Evolutionary conservation across 2,329 filamentous ascomycete genomes (phyloP), one percentile per base, ranked within the genome.

Genomic region (Colletotrichum nymphaeae): DNA sequence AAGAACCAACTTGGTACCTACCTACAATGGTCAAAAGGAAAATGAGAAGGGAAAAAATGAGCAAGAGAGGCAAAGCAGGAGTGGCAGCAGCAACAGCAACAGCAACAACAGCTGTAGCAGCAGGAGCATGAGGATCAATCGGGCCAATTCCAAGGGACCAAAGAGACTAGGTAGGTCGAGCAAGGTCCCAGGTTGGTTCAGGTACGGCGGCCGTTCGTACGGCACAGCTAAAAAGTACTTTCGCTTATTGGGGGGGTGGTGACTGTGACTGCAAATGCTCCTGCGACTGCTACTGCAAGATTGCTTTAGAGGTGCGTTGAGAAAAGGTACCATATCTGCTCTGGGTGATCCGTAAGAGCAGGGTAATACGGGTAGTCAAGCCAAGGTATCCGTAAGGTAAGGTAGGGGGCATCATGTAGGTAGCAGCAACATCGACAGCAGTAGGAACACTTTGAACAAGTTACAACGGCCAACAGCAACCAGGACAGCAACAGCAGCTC

Each of bases 201-300:
- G 69, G 63, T 71, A 35, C 69, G 42, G 64, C 26, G 63, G 42
- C 67, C 67, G 67, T 63, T 56, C 66, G 57, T 53, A 68, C 67
- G 67, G 64, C 69, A 69, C 65, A 72, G 68, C 35, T 42, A 26
- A 64, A 65, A 42, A 53, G 53, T 26, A 52, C 69, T 53, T 56
- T 63, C 64, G 69, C 64, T 72, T 72, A 49, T 35, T 58, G 42
- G 32, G 28, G 35, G 26, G 35, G 26, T 26, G 26, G 66, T 37
- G 67, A 32, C 67, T 30, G 65, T 30, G 58, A 62, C 14, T 62
- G 52, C 22, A 32, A 30, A 42, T 42, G 32, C 32, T 32, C 11
- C 35, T 42, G 58, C 49, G 67, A 32, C 67, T 30, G 65, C 19
- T 35, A 62, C 32, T 62, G 52, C 22, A 49, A 30, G 55, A 28